A percentile compares a stretch with the other conserved stretches of the same genome.
These are phyloP conservation scores for Zygotorulaspora danielsina DNA, from an alignment of 805 yeast genomes.

Conservation along the genomic window DNA sequence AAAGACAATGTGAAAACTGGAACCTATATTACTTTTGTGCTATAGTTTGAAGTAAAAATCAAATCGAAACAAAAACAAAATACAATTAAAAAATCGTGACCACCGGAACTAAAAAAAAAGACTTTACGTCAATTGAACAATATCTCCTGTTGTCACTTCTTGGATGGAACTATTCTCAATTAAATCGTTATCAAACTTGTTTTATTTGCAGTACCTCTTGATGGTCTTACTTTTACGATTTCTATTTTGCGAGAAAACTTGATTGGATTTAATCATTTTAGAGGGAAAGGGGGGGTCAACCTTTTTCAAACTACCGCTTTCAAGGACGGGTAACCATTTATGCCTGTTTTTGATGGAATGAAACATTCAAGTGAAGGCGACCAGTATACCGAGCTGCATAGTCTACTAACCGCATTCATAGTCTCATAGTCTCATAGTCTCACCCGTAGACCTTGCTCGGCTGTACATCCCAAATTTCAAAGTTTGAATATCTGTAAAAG, in stretches of 20 bases:
- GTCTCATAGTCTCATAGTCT: too few relatives aligned
- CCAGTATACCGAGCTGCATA: too few relatives aligned
- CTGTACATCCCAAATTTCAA: too few relatives aligned
- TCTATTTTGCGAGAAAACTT: constrained; percentile 1
- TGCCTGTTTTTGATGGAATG: too few relatives aligned
- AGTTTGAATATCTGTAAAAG: too few relatives aligned
- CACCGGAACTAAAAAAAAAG: background rate
- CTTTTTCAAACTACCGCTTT: background rate
- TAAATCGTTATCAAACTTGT: background rate
- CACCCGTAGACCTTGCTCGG: too few relatives aligned
- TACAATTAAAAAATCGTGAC: background rate
- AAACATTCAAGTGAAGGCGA: too few relatives aligned
- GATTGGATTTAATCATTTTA: background rate
- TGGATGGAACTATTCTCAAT: background rate
- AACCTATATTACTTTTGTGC: background rate
- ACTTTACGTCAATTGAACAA: background rate
- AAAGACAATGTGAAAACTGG: background rate
- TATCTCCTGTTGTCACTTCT: background rate
- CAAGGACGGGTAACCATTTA: background rate
- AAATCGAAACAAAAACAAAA: background rate
- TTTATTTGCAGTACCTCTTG: background rate
- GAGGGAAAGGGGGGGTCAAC: constrained; percentile 3
- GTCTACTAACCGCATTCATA: too few relatives aligned
- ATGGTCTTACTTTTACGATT: background rate
- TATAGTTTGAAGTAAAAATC: too few relatives aligned